phyloP scores from a whole-genome alignment of 2,329 filamentous ascomycete species.

The Pseudocercospora fuligena region DNA sequence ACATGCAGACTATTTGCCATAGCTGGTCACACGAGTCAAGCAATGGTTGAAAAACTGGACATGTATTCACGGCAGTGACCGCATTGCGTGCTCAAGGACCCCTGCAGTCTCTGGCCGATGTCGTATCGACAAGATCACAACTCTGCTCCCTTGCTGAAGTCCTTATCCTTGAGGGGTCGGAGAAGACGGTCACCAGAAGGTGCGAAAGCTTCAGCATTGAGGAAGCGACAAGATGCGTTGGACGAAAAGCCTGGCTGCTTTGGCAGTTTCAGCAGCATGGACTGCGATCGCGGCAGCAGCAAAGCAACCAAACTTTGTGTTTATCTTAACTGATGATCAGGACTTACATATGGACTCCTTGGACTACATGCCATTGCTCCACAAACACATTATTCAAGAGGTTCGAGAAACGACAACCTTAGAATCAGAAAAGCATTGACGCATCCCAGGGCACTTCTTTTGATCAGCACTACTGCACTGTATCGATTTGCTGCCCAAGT shows the following conservation, averaged over 20 bases:
- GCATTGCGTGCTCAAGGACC: background rate
- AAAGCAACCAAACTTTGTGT: constrained; percentile 61
- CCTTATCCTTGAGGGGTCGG: background rate
- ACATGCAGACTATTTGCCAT: background rate
- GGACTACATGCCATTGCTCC: constrained; percentile 66
- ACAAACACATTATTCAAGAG: constrained; percentile 45
- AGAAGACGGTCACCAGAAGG: no score
- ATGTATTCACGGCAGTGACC: background rate
- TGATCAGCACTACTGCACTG: constrained; percentile 67
- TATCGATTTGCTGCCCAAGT: constrained; percentile 69
- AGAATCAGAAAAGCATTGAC: background rate
- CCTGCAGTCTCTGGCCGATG: background rate
- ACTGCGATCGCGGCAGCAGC: background rate
- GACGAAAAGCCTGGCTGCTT: background rate
- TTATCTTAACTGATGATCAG: constrained; percentile 71
- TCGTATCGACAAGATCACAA: background rate
- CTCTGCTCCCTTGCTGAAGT: no score
- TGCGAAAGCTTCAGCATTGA: background rate
- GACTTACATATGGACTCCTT: constrained; percentile 65
- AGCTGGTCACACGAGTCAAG: background rate
- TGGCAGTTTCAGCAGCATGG: constrained; percentile 14
- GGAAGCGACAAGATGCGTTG: background rate
- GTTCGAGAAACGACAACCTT: background rate
- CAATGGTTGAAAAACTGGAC: background rate
- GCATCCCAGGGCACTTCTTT: constrained; percentile 53